phyloP scores from a whole-genome alignment of 805 yeast species.

The Wickerhamiella australiensis region DNA sequence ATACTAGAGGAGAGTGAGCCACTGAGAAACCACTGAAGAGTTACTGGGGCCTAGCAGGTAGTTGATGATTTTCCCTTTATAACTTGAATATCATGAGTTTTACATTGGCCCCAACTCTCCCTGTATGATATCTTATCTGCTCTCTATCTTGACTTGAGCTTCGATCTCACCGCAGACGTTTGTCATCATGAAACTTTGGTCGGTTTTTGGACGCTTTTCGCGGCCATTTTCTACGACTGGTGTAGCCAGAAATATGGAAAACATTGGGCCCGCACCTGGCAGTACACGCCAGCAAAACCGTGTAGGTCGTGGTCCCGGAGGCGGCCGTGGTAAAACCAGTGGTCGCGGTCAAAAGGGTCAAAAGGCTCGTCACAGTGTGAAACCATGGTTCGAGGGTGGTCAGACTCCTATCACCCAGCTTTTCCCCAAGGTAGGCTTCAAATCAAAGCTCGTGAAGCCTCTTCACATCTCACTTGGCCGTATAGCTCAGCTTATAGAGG shows the following conservation, averaged over 20 bases:
- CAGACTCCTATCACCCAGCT: slow-evolving; percentile 82
- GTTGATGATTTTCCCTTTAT: no score
- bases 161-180: neutral
- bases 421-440: slow-evolving; percentile 83
- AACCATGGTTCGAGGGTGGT: slow-evolving; percentile 96
- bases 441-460: slow-evolving; percentile 27
- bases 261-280: slow-evolving; percentile 26
- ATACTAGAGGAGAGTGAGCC: no score
- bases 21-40: no score
- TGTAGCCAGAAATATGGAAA: slow-evolving; percentile 15
- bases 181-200: slow-evolving; percentile 8
- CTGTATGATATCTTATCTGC: no score
- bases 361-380: slow-evolving; percentile 84
- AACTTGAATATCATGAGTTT: no score
- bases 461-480: slow-evolving; percentile 50
- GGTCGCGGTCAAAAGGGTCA: slow-evolving; percentile 99
- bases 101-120: no score
- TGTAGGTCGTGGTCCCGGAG: slow-evolving; percentile 93
- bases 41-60: no score
- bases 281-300: slow-evolving; percentile 36
- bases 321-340: slow-evolving; percentile 78
- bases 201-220: slow-evolving; percentile 3
- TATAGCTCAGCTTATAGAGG: slow-evolving; percentile 58
- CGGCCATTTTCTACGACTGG: slow-evolving; percentile 12
- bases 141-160: no score